Percentiles rank a stretch among this genome's conserved stretches.
Evolutionary conservation across 306 rosid genomes (phyloP).

Genomic region (Quercus mongolica): DNA sequence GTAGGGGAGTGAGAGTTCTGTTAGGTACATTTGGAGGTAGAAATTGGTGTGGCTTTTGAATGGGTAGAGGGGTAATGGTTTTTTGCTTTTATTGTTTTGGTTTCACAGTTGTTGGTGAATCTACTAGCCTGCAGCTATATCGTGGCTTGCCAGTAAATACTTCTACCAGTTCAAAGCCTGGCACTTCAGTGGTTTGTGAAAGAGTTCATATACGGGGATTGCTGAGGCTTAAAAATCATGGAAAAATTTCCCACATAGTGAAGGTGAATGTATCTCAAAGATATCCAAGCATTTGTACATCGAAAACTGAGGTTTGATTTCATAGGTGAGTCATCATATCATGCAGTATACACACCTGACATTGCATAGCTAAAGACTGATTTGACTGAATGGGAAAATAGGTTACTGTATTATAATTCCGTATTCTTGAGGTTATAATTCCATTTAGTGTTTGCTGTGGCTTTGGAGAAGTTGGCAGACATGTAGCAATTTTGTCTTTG

Average conservation of each 20-base stretch:
- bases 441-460: neutral
- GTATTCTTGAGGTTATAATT: neutral
- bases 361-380: neutral
- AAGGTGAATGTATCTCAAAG: slow-evolving; percentile 56
- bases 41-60: neutral
- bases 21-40: neutral
- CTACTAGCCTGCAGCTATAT: slow-evolving; percentile 46
- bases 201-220: slow-evolving; percentile 68
- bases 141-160: slow-evolving; percentile 50
- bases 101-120: slow-evolving; percentile 49
- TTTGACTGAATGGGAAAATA: neutral
- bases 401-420: neutral
- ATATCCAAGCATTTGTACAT: slow-evolving; percentile 34
- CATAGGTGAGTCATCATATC: slow-evolving; percentile 63
- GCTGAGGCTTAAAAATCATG: slow-evolving; percentile 55
- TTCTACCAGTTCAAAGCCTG: slow-evolving; percentile 67
- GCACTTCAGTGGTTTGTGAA: slow-evolving; percentile 51
- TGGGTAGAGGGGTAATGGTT: neutral
- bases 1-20: neutral
- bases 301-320: slow-evolving; percentile 67
- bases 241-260: slow-evolving; percentile 54
- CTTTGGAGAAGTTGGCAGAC: neutral
- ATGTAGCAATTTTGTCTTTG: neutral
- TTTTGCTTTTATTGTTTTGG: neutral
- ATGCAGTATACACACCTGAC: neutral